Conservation (phyloP, 2,329 filamentous ascomycete genomes). For the Penicillium corylophilum region DNA sequence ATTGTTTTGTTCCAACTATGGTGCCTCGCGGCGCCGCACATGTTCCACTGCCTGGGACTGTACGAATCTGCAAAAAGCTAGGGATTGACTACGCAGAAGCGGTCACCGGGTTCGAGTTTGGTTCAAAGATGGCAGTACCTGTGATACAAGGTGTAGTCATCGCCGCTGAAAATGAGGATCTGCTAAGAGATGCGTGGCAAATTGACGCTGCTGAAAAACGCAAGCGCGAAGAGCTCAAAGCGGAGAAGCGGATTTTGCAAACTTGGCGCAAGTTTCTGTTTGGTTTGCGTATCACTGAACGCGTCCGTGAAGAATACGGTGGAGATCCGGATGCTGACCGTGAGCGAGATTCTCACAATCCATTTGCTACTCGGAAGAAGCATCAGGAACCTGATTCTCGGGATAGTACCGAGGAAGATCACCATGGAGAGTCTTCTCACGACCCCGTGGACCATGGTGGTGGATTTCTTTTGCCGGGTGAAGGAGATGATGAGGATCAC, state of each 20-base stretch:
- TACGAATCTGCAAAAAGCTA: constrained; percentile 78
- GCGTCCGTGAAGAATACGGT: constrained; percentile 75
- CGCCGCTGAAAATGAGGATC: constrained; percentile 72
- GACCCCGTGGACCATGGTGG: constrained; percentile 27
- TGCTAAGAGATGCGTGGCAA: constrained; percentile 74
- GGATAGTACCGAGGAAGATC: constrained; percentile 11
- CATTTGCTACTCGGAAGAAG: constrained; percentile 30
- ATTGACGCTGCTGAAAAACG: constrained; percentile 72
- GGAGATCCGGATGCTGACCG: constrained; percentile 42
- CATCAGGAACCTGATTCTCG: constrained; percentile 10
- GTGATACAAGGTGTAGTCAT: constrained; percentile 88
- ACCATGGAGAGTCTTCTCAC: constrained; percentile 12
- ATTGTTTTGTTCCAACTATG: constrained; percentile 93
- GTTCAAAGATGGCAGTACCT: constrained; percentile 88
- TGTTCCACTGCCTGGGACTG: constrained; percentile 73
- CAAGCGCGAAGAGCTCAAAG: constrained; percentile 80
- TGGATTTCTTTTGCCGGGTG: constrained; percentile 26
- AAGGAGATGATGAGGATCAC: constrained; percentile 25
- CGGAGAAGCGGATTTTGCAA: constrained; percentile 68
- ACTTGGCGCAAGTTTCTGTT: constrained; percentile 86
- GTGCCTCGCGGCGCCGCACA: constrained; percentile 81
- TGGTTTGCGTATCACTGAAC: constrained; percentile 77
- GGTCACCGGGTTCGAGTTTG: constrained; percentile 95
- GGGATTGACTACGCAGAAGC: constrained; percentile 90
- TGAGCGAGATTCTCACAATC: constrained; percentile 36